Conservation (phyloP, 176 grass and related monocot genomes). For the Oryza meyeriana region DNA sequence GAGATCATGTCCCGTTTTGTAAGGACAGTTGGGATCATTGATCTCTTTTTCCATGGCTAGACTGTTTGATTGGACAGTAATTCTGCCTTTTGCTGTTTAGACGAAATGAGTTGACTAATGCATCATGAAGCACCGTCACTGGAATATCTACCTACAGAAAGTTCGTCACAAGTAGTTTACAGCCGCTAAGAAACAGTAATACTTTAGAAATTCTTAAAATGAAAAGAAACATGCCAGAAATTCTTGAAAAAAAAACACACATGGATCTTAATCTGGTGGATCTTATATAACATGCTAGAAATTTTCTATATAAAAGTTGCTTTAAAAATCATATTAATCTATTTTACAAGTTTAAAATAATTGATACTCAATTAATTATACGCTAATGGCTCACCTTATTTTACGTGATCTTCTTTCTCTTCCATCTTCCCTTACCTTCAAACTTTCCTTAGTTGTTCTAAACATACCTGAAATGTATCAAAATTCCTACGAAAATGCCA, state of each 20-base stretch:
- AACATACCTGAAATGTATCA: no score
- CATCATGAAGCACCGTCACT: neutral
- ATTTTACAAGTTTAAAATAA: no score
- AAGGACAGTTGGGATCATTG: neutral
- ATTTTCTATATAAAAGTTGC: no score
- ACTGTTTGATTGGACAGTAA: neutral
- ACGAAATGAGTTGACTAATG: neutral
- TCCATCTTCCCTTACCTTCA: no score
- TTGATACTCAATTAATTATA: no score
- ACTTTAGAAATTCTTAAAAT: neutral
- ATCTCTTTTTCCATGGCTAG: neutral
- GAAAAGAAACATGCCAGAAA: no score
- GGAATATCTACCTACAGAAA: neutral
- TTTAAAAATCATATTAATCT: no score
- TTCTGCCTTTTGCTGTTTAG: neutral
- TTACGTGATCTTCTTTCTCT: no score
- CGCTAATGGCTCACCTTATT: no score
- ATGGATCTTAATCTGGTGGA: neutral
- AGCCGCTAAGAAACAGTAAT: neutral
- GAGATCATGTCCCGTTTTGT: constrained; percentile 20
- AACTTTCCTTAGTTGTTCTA: no score
- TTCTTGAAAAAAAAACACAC: neutral
- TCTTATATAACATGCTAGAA: no score
- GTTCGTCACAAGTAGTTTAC: neutral
- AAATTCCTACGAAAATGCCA: no score